Base-by-base conservation (phyloP, 257 asterid genomes). In the Nicotiana attenuata region DNA sequence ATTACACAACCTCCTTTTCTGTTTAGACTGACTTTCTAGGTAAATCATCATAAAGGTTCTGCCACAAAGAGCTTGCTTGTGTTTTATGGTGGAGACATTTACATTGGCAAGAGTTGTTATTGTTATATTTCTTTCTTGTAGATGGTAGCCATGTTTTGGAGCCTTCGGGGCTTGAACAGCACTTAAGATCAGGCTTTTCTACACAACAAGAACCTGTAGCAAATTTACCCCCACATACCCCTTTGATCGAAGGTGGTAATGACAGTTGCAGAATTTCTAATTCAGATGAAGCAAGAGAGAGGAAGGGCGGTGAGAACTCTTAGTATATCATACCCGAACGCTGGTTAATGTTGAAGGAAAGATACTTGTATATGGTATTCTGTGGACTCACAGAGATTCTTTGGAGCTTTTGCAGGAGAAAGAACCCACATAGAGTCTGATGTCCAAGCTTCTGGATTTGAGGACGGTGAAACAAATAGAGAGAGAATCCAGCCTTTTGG, bases 381-480 rank as follows among this genome's bases (percentile, higher is more conserved):
- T 73, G 22, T 24, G 26, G 41, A 73, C 22, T 73, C 79, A 73
- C 63, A 47, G 41, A 73, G 85, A 73, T 84, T 66, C 75, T 81
- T 78, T 84, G 90, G 89, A 86, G 85, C 81, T 88, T 85, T 89
- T 87, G 94, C 97, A 94, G 98, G 93, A 78, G 89, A 83, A 75
- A 81, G 83, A 80, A 75, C 88, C 71, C 77, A 81, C 52, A 61
- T 71, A 68, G 77, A 78, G 78, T 85, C 82, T 79, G 85, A 85
- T 71, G 66, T 82, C 78, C 83, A 85, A 84, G 87, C 89, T 85
- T 80, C 82, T 81, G 77, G 59, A 35, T 76, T 45, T 80, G 87
- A 82, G 81, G 63, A 57, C 71, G 83, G 81, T 77, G 86, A 86
- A 84, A 89, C 82, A 75, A 79, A 69, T 60, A 85, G 83, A 33